Percentiles rank a stretch among this genome's conserved stretches.
phyloP scores from a whole-genome alignment of 2,329 filamentous ascomycete genomes.

The Penicillium decumbens region DNA sequence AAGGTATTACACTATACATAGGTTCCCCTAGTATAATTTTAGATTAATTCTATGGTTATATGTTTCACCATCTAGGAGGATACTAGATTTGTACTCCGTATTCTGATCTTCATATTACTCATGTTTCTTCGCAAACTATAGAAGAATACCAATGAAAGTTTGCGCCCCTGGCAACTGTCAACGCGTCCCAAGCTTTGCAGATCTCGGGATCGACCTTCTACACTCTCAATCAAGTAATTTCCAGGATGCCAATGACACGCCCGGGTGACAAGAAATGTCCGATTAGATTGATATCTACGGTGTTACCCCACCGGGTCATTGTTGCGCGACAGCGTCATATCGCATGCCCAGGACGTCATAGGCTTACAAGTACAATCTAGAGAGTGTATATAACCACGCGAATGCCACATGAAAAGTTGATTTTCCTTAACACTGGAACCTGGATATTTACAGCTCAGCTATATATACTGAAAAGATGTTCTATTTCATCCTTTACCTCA shows the following conservation, averaged over 20 bases:
- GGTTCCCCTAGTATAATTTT: neutral
- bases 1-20: neutral
- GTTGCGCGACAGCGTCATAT: constrained; percentile 16
- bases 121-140: too few species aligned
- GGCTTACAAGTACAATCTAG: constrained; percentile 1
- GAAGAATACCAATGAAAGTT: neutral
- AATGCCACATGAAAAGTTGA: neutral
- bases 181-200: neutral
- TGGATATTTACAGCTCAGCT: neutral
- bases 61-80: neutral
- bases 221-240: neutral
- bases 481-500: constrained; percentile 15
- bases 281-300: neutral
- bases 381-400: neutral
- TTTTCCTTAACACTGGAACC: neutral
- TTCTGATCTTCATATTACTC: too few species aligned
- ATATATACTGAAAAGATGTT: constrained; percentile 8
- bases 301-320: neutral
- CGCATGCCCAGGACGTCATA: constrained; percentile 19
- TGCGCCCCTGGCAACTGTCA: neutral
- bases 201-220: neutral
- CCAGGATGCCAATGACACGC: neutral
- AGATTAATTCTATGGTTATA: neutral
- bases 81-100: too few species aligned
- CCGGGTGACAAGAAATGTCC: neutral